A percentile compares a stretch with the other conserved stretches of the same genome.
Conservation (phyloP, 805 yeast genomes). For the Schwanniomyces polymorphus region DNA sequence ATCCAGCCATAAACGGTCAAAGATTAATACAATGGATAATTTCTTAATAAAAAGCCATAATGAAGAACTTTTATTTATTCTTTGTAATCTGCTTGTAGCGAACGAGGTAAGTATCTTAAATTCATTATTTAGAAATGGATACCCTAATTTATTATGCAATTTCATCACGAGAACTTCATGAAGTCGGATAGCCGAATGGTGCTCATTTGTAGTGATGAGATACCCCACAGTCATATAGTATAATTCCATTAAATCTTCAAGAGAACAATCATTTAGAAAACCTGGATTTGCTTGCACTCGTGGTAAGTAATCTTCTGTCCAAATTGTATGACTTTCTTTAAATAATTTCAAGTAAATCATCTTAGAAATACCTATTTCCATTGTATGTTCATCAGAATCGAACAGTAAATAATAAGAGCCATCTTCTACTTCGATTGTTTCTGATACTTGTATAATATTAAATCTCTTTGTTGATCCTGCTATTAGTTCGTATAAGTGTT, state of each 20-base stretch:
- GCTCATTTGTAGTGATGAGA: constrained; percentile 39
- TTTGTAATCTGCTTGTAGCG: constrained; percentile 24
- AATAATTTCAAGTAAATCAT: constrained; percentile 27
- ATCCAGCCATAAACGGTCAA: background rate
- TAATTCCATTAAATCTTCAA: constrained; percentile 9
- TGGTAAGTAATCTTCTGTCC: constrained; percentile 15
- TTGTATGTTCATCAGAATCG: constrained; percentile 8
- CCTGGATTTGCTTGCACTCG: background rate
- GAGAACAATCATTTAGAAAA: background rate
- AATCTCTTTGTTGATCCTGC: background rate
- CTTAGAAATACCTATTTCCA: constrained; percentile 36
- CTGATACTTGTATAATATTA: constrained; percentile 6
- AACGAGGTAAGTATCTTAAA: constrained; percentile 31
- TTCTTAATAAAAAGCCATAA: constrained; percentile 36
- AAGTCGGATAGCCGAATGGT: constrained; percentile 26
- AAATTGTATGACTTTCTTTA: constrained; percentile 28
- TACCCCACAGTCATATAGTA: constrained; percentile 34
- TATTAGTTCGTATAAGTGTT: constrained; percentile 1
- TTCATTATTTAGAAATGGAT: constrained; percentile 14
- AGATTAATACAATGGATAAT: constrained; percentile 16
- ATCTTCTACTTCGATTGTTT: background rate
- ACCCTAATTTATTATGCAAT: constrained; percentile 7
- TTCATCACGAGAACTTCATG: constrained; percentile 25
- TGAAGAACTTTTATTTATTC: constrained; percentile 41
- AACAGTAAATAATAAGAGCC: background rate